Base-by-base conservation (phyloP, 306 rosid species). In the Casuarina cunninghamiana region DNA sequence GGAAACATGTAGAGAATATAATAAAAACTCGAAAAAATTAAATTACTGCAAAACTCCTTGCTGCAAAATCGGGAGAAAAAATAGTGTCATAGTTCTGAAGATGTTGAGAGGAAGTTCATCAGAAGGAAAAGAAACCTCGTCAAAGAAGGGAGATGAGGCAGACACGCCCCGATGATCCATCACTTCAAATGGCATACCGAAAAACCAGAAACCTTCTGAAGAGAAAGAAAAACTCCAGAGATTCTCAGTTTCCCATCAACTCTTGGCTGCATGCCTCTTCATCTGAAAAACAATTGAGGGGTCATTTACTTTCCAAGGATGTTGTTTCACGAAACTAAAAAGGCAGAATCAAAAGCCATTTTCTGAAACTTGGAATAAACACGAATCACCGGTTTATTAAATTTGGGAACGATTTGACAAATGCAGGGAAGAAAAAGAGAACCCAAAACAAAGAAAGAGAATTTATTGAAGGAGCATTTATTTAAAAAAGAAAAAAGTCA, bases 141-240 rank as follows among this genome's bases (percentile, higher is more conserved):
- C 93, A 81, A 78, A 92, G 77, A 79, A 80, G 79, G 80, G 95
- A 37, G 95, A 74, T 53, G 95, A 81, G 83, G 89, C 86, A 67
- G 93, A 69, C 44, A 83, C 87, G 54, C 89, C 88, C 82, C 91
- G 86, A 73, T 87, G 89, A 71, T 87, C 90, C 92, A 82, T 87
- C 67, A 88, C 45, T 84, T 92, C 91, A 78, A 83, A 92, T 83
- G 93, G 93, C 97, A 92, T 92, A 75, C 85, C 82, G 84, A 80
- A 78, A 82, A 79, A 82, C 84, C 80, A 57, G 77, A 72, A 78
- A 78, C 69, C 55, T 53, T 76, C 53, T 15, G 75, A 84, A 49
- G 35, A 48, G 46, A 16, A 32, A 49, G 32, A 83, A 69, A 77
- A 50, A 70, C 67, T 10, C 46, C 72, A 77, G 81, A 76, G 4